These are phyloP conservation scores for Chrysochromulina parva DNA, from an alignment of 78 protist species.

Conservation along the genomic window DNA sequence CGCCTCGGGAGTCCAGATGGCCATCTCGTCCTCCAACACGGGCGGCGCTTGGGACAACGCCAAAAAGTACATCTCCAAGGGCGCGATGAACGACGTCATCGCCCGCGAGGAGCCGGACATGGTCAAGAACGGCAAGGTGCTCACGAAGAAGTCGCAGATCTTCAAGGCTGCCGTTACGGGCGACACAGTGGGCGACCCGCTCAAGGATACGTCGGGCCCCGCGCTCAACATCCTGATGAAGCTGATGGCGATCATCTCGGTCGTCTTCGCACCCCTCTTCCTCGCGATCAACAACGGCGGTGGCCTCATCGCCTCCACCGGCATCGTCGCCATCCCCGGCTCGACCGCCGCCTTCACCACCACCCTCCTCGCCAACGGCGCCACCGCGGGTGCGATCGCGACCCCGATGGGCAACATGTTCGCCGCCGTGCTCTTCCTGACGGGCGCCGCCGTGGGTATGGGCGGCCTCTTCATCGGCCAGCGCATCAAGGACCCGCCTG, in stretches of 20 bases:
- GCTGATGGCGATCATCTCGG: slow-evolving; percentile 65
- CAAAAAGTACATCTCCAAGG: slow-evolving; percentile 72
- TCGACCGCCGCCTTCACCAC: too few species aligned
- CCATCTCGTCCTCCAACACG: slow-evolving; percentile 64
- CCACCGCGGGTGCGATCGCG: too few species aligned
- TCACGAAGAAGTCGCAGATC: slow-evolving; percentile 55
- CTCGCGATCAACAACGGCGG: slow-evolving; percentile 31
- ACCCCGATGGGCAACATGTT: too few species aligned
- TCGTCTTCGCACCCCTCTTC: slow-evolving; percentile 55
- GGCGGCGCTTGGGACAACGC: slow-evolving; percentile 88
- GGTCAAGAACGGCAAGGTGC: slow-evolving; percentile 32
- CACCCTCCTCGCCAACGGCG: too few species aligned
- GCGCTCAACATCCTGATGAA: slow-evolving; percentile 73
- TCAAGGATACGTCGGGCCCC: slow-evolving; percentile 81
- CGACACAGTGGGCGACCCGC: slow-evolving; percentile 83
- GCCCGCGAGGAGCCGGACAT: neutral
- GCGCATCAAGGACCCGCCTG: neutral
- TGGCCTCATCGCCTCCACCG: neutral
- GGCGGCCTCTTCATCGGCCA: neutral
- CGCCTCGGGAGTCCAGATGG: slow-evolving; percentile 67
- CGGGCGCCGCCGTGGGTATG: neutral
- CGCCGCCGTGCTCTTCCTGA: too few species aligned
- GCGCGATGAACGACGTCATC: neutral
- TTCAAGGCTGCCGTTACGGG: slow-evolving; percentile 73
- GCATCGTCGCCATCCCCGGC: neutral